Evolutionary conservation across 345 rosid genomes (phyloP).

Genomic region (Rhizophora apiculata): DNA sequence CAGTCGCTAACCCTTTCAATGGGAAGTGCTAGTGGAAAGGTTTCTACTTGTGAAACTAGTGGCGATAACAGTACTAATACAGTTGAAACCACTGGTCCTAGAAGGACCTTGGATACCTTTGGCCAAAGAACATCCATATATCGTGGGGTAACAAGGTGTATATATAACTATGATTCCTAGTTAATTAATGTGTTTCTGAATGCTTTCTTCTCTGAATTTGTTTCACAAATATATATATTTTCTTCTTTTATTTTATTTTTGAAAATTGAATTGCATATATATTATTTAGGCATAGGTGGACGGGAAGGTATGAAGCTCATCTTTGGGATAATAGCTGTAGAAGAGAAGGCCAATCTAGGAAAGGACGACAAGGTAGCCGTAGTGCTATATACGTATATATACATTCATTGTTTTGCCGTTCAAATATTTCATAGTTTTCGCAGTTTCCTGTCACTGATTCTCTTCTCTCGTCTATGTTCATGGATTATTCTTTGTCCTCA

Average conservation of each 20-base stretch:
- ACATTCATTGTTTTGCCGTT: no score
- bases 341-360: constrained; percentile 98
- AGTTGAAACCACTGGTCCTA: constrained; percentile 62
- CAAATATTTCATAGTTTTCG: no score
- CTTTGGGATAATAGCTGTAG: constrained; percentile 99
- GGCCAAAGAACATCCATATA: constrained; percentile 97
- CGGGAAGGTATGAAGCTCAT: constrained; percentile 99
- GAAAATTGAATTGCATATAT: background rate
- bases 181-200: background rate
- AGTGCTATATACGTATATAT: background rate
- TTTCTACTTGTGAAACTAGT: constrained; percentile 57
- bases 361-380: constrained; percentile 87
- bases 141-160: constrained; percentile 94
- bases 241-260: background rate
- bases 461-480: constrained; percentile 15
- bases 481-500: constrained; percentile 20
- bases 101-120: constrained; percentile 84
- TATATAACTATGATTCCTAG: background rate
- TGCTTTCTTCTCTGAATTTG: background rate
- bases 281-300: constrained; percentile 86
- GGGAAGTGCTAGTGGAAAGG: constrained; percentile 77
- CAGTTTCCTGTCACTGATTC: constrained; percentile 14
- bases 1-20: constrained; percentile 86
- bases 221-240: no score
- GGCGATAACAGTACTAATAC: constrained; percentile 50